Percentiles rank a stretch among this genome's conserved stretches.
Conservation (phyloP, 176 grass and related monocot species). For the Phyllostachys edulis region DNA sequence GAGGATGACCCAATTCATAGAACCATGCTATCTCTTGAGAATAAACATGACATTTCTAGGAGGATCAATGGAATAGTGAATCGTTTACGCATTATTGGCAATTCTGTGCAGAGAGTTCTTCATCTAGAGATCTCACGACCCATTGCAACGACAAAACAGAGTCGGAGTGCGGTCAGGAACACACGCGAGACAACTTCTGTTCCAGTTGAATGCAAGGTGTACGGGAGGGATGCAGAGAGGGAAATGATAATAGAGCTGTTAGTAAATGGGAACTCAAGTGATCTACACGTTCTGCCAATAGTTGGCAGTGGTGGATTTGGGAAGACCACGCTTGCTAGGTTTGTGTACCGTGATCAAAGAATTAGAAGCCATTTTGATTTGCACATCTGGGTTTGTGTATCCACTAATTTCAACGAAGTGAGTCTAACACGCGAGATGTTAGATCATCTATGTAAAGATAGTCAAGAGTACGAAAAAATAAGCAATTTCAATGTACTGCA, state of each 20-base stretch:
- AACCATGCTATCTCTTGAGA: background rate
- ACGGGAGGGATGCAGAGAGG: conserved; percentile 36
- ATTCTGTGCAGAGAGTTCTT: background rate
- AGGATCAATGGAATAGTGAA: conserved; percentile 33
- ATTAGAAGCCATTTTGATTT: conserved; percentile 27
- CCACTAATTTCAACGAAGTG: background rate
- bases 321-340: conserved; percentile 36
- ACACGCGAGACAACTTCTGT: conserved; percentile 27
- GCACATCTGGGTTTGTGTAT: conserved; percentile 41
- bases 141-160: background rate
- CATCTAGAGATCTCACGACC: background rate
- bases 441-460: background rate
- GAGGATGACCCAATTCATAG: background rate
- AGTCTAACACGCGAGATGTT: background rate
- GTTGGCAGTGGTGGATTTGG: conserved; percentile 49
- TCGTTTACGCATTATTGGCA: background rate
- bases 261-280: background rate
- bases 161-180: background rate
- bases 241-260: conserved; percentile 29
- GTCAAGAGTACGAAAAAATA: background rate
- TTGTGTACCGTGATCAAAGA: conserved; percentile 16
- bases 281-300: conserved; percentile 27
- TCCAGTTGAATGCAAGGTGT: conserved; percentile 17
- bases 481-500: background rate
- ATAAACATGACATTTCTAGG: background rate